These are phyloP conservation scores for Cudoniella acicularis DNA, from an alignment of 495 filamentous ascomycete species.

Conservation along the genomic window DNA sequence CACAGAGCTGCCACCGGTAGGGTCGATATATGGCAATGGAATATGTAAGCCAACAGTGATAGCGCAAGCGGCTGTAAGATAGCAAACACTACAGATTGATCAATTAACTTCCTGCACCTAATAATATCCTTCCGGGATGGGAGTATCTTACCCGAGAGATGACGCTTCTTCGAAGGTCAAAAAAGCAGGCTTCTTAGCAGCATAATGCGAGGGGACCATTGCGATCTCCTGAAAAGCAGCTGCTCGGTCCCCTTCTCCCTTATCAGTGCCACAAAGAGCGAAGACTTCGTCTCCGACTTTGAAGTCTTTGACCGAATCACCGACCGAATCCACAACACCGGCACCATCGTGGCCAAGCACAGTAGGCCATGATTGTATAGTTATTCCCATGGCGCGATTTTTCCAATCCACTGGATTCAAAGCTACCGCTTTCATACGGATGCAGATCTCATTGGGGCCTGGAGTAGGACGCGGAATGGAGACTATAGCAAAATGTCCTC, in stretches of 20 bases:
- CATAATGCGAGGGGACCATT: neutral
- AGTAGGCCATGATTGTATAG: neutral
- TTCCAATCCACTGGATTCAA: slow-evolving; percentile 1
- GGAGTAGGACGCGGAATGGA: no score
- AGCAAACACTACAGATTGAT: no score
- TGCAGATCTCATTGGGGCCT: neutral
- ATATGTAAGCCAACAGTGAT: slow-evolving; percentile 50
- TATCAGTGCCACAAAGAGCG: slow-evolving; percentile 23
- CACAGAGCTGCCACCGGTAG: slow-evolving; percentile 17
- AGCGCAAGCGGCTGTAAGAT: no score
- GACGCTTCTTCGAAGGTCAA: slow-evolving; percentile 45
- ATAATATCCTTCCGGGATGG: no score
- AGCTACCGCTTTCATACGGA: neutral
- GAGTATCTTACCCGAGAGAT: no score
- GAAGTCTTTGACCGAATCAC: slow-evolving; percentile 32
- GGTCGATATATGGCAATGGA: slow-evolving; percentile 40
- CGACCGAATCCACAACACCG: slow-evolving; percentile 37
- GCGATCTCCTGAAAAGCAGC: slow-evolving; percentile 35
- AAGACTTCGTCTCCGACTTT: slow-evolving; percentile 40
- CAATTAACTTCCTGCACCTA: no score
- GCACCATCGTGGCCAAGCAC: slow-evolving; percentile 31
- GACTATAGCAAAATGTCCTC: no score
- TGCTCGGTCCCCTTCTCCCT: slow-evolving; percentile 14
- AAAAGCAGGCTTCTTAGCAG: slow-evolving; percentile 29
- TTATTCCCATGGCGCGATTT: neutral